phyloP scores from a whole-genome alignment of 2,329 filamentous ascomycete genomes.

The Xylaria sp. region DNA sequence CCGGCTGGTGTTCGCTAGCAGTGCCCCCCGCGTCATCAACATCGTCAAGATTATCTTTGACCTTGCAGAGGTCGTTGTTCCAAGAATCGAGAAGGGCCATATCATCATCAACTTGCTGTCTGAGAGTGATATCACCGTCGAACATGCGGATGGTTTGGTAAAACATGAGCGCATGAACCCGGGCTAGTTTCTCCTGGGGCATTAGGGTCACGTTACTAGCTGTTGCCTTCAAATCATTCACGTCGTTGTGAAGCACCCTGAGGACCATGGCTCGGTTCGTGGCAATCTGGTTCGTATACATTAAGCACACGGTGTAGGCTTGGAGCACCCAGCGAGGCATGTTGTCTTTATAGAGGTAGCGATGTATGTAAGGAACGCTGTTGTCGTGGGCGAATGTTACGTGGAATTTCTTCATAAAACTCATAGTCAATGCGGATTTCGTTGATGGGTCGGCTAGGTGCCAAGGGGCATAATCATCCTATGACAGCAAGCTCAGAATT shows the following conservation, averaged over 20 bases:
- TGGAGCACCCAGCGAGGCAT: slow-evolving; percentile 55
- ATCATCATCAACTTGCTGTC: slow-evolving; percentile 56
- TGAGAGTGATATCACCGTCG: slow-evolving; percentile 56
- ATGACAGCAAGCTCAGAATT: slow-evolving; percentile 13
- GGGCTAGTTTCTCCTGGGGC: slow-evolving; percentile 55
- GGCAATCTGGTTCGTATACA: slow-evolving; percentile 53
- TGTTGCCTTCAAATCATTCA: slow-evolving; percentile 52
- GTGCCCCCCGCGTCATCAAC: slow-evolving; percentile 41
- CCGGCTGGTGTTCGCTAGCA: slow-evolving; percentile 51
- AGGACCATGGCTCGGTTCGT: slow-evolving; percentile 56
- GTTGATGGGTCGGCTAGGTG: slow-evolving; percentile 55
- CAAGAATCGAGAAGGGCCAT: slow-evolving; percentile 52
- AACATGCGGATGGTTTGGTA: slow-evolving; percentile 57
- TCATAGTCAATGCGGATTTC: slow-evolving; percentile 53
- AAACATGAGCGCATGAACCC: slow-evolving; percentile 57
- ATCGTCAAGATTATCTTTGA: slow-evolving; percentile 52
- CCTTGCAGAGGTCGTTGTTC: slow-evolving; percentile 51
- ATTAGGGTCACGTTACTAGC: slow-evolving; percentile 46
- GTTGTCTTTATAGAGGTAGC: slow-evolving; percentile 54
- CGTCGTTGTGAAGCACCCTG: slow-evolving; percentile 54
- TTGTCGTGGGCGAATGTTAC: slow-evolving; percentile 51
- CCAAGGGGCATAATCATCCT: slow-evolving; percentile 43
- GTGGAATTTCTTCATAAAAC: slow-evolving; percentile 51
- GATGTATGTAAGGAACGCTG: slow-evolving; percentile 57
- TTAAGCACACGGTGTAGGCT: slow-evolving; percentile 54